Evolutionary conservation across 768 basidiomycete species (phyloP).

Genomic region (Hypholoma sublateritium): DNA sequence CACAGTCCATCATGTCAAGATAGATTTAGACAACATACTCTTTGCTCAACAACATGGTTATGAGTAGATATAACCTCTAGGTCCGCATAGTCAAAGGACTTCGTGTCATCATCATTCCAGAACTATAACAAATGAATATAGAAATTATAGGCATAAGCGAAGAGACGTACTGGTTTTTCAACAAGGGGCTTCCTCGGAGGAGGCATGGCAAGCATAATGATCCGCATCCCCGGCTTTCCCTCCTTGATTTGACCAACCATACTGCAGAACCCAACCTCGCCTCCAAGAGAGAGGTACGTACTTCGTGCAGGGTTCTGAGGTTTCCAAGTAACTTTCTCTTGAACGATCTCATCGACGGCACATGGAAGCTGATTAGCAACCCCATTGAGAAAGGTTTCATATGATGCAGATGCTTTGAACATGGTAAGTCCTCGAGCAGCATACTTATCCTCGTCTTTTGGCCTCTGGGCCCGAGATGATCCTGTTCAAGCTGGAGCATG

Average conservation of each 20-base stretch:
- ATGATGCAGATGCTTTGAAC: not conserved
- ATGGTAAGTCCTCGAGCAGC: not conserved
- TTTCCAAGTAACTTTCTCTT: slow-evolving; percentile 7
- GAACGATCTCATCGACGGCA: not conserved
- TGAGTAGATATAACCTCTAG: slow-evolving; percentile 3
- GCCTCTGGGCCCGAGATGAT: not conserved
- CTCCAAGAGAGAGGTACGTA: not conserved
- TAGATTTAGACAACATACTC: not conserved
- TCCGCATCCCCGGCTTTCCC: not conserved
- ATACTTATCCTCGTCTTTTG: slow-evolving; percentile 4
- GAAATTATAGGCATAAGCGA: not conserved
- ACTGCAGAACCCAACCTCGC: not conserved
- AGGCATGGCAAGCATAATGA: slow-evolving; percentile 6
- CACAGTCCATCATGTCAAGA: not conserved
- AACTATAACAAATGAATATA: not conserved
- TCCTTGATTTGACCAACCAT: not conserved
- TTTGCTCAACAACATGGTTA: slow-evolving; percentile 4
- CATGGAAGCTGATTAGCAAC: slow-evolving; percentile 4
- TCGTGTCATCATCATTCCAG: not conserved
- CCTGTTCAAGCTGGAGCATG: not conserved
- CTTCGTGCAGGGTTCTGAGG: not conserved
- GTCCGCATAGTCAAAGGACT: slow-evolving; percentile 4
- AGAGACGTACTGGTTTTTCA: not conserved
- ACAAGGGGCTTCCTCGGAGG: not conserved
- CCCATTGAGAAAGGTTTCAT: not conserved